Conservation (phyloP, 129 eudicot genomes). For the Chrysanthemum makinoi region DNA sequence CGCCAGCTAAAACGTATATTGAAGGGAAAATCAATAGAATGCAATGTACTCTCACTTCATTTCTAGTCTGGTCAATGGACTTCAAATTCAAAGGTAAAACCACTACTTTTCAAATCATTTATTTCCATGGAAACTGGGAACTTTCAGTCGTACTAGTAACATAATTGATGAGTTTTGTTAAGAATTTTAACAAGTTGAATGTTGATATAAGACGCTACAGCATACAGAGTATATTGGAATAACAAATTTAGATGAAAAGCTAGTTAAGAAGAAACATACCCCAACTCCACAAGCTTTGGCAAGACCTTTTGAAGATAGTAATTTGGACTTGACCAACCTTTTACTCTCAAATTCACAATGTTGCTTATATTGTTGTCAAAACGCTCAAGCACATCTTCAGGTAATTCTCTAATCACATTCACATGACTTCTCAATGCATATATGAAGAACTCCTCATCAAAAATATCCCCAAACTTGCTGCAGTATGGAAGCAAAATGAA, state of each 20-base stretch:
- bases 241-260: background rate
- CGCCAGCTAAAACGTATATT: background rate
- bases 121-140: too few species aligned
- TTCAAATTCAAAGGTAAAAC: background rate
- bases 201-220: background rate
- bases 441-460: slow-evolving; percentile 95
- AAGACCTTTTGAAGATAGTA: slow-evolving; percentile 89
- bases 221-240: background rate
- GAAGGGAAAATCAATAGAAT: too few species aligned
- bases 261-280: slow-evolving; percentile 47
- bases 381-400: slow-evolving; percentile 65
- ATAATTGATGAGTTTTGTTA: background rate
- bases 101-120: background rate
- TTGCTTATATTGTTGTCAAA: slow-evolving; percentile 91
- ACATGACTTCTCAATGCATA: slow-evolving; percentile 86
- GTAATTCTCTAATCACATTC: slow-evolving; percentile 76
- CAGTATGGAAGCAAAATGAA: slow-evolving; percentile 7
- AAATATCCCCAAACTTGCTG: slow-evolving; percentile 97
- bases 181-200: background rate
- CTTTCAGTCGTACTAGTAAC: too few species aligned
- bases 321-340: slow-evolving; percentile 95
- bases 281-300: slow-evolving; percentile 79
- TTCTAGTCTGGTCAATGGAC: background rate
- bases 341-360: slow-evolving; percentile 87
- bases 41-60: background rate